phyloP scores from a whole-genome alignment of 345 rosid species.

The Salix suchowensis region DNA sequence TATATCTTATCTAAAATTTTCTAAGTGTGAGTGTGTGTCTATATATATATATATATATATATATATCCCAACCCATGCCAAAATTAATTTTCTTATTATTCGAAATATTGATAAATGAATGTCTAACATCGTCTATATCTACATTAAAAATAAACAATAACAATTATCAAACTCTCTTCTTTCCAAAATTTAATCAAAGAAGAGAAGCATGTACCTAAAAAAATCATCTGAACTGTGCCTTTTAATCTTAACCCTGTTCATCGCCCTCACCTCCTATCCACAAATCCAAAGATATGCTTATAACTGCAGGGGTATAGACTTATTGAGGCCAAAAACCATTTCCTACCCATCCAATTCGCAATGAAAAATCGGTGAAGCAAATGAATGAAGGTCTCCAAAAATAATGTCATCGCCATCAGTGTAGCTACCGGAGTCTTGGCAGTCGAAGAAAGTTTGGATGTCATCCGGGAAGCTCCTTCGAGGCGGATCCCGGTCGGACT shows the following conservation, averaged over 20 bases:
- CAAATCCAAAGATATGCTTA: background rate
- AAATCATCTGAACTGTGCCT: background rate
- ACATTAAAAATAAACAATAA: constrained; percentile 4
- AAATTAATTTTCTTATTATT: background rate
- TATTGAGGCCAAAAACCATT: background rate
- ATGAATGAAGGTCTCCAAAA: constrained; percentile 53
- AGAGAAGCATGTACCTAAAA: background rate
- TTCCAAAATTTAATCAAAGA: background rate
- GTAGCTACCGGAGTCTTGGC: constrained; percentile 50
- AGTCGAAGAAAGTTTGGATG: constrained; percentile 61
- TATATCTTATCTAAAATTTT: too few species aligned
- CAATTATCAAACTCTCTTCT: background rate
- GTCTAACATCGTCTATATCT: constrained; percentile 6
- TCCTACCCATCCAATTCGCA: constrained; percentile 42
- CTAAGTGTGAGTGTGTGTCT: too few species aligned
- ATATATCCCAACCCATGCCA: background rate
- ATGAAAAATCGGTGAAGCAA: constrained; percentile 43
- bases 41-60: too few species aligned
- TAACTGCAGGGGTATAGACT: background rate
- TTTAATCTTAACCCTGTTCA: background rate
- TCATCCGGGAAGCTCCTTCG: constrained; percentile 73
- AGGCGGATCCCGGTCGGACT: constrained; percentile 16
- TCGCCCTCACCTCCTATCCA: background rate
- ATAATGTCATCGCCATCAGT: constrained; percentile 46
- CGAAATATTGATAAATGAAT: constrained; percentile 8